Conservation (phyloP, 2,329 filamentous ascomycete species). For the Ceratocystis cacaofunesta region DNA sequence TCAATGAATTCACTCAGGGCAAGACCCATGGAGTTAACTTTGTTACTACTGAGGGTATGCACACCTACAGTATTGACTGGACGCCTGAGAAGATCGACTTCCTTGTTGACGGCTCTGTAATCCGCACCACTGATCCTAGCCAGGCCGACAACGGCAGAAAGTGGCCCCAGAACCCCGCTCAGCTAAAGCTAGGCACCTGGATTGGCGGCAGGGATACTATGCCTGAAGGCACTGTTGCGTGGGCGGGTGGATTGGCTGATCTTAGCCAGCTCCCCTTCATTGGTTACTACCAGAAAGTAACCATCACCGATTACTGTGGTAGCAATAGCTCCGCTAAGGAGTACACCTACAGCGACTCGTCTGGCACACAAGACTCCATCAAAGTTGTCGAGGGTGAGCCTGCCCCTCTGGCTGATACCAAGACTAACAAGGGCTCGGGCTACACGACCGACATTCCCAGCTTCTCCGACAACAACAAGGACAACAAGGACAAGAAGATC, state of each 20-base stretch:
- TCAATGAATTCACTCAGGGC: slow-evolving; percentile 37
- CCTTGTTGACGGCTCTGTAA: slow-evolving; percentile 37
- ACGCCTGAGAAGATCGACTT: slow-evolving; percentile 42
- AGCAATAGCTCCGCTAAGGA: slow-evolving; percentile 29
- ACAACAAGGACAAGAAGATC: not conserved
- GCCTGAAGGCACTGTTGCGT: slow-evolving; percentile 45
- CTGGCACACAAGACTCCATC: slow-evolving; percentile 38
- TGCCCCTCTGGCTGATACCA: not conserved
- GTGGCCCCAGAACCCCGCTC: slow-evolving; percentile 58
- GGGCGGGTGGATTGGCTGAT: slow-evolving; percentile 52
- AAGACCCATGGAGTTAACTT: slow-evolving; percentile 32
- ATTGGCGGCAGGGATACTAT: slow-evolving; percentile 34
- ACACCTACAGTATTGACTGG: slow-evolving; percentile 58
- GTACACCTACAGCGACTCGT: slow-evolving; percentile 38
- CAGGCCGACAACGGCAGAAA: slow-evolving; percentile 28
- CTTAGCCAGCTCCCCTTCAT: slow-evolving; percentile 38
- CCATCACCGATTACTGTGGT: slow-evolving; percentile 40
- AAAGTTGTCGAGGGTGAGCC: slow-evolving; percentile 30
- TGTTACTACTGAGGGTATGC: slow-evolving; percentile 29
- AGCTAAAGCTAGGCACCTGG: slow-evolving; percentile 47
- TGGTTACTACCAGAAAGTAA: slow-evolving; percentile 43
- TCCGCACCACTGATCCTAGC: slow-evolving; percentile 34
- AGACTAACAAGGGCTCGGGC: slow-evolving; percentile 12
- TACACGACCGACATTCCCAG: slow-evolving; percentile 20
- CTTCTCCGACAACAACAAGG: not conserved